A percentile compares a stretch with the other conserved stretches of the same genome.
Evolutionary conservation across 2,329 filamentous ascomycete genomes (phyloP).

Genomic region (Exophiala phaeomuriformis): DNA sequence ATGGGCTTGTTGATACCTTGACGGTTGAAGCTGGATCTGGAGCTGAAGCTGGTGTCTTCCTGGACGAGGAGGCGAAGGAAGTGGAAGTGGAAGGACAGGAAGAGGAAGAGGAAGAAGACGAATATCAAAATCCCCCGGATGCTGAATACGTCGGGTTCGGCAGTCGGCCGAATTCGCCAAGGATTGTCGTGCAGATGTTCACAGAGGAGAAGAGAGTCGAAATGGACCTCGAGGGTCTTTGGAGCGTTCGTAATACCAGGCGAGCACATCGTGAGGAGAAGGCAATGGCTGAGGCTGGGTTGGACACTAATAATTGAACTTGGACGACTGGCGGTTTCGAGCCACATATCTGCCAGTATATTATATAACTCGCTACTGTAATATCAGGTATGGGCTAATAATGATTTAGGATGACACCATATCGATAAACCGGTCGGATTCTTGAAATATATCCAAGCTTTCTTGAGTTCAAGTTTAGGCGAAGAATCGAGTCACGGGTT

Average conservation of each 20-base stretch:
- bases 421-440: too few species aligned
- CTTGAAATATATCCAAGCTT: too few species aligned
- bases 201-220: constrained; percentile 63
- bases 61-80: constrained; percentile 21
- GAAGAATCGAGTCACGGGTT: too few species aligned
- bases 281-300: constrained; percentile 11
- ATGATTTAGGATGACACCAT: too few species aligned
- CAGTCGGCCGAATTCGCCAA: constrained; percentile 47
- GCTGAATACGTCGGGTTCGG: constrained; percentile 72
- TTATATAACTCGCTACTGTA: too few species aligned
- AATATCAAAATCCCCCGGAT: constrained; percentile 34
- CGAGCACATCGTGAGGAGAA: constrained; percentile 12
- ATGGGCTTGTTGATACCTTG: not conserved
- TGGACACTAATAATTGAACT: too few species aligned
- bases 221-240: constrained; percentile 59
- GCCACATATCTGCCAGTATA: too few species aligned
- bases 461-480: too few species aligned
- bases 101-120: constrained; percentile 32
- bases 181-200: constrained; percentile 64
- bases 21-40: not conserved
- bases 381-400: too few species aligned
- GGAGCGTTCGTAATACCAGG: constrained; percentile 38
- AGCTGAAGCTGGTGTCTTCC: not conserved
- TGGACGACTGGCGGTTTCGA: too few species aligned
- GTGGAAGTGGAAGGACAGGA: constrained; percentile 11